These are phyloP conservation scores for Gossypium herbaceum DNA, from an alignment of 345 rosid species.

Conservation along the genomic window DNA sequence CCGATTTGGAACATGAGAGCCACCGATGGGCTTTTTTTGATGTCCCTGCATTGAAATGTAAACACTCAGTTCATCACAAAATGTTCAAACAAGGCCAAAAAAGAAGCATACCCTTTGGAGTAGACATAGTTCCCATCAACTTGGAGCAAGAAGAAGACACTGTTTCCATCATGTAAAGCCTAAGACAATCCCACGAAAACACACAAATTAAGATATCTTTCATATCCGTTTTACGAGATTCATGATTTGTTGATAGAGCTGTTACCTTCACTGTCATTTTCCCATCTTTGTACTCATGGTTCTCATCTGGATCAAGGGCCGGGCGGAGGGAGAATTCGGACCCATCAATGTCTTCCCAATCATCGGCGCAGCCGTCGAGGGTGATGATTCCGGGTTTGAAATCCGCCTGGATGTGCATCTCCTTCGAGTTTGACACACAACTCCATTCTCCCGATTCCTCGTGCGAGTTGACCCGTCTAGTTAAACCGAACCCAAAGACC, in stretches of 20 bases:
- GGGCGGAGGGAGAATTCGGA: slow-evolving; percentile 75
- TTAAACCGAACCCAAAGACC: slow-evolving; percentile 20
- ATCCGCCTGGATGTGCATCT: slow-evolving; percentile 57
- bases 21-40: slow-evolving; percentile 73
- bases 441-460: slow-evolving; percentile 84
- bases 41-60: slow-evolving; percentile 50
- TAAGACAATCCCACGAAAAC: slow-evolving; percentile 28
- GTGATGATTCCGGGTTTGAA: slow-evolving; percentile 77
- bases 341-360: slow-evolving; percentile 75
- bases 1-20: slow-evolving; percentile 96
- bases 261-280: slow-evolving; percentile 84
- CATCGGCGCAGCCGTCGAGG: slow-evolving; percentile 81
- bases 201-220: too few relatives aligned
- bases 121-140: slow-evolving; percentile 81
- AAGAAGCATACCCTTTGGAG: slow-evolving; percentile 60
- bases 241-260: background rate
- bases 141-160: slow-evolving; percentile 74
- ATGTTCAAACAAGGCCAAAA: background rate
- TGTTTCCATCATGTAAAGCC: slow-evolving; percentile 92
- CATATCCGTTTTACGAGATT: too few relatives aligned
- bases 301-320: slow-evolving; percentile 84
- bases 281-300: slow-evolving; percentile 65
- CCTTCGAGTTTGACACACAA: slow-evolving; percentile 59
- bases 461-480: slow-evolving; percentile 46
- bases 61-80: slow-evolving; percentile 14